Conservation (phyloP, 768 basidiomycete genomes). For the Lactifluus rugatus region DNA sequence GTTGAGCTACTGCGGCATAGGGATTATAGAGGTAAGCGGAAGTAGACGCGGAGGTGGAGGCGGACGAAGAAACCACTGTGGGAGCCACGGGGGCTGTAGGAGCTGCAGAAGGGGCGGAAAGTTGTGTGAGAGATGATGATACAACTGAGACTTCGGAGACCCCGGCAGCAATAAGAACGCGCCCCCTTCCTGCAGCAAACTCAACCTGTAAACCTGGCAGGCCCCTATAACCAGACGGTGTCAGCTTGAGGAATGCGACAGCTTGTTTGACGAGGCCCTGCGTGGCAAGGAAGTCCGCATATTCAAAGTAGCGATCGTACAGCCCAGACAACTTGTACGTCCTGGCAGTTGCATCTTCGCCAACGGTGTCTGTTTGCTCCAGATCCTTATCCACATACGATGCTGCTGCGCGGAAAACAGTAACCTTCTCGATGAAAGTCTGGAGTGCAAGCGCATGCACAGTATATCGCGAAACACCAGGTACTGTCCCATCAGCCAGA, state of each 20-base stretch:
- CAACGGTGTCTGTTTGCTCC: slow-evolving; percentile 26
- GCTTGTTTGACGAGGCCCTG: slow-evolving; percentile 88
- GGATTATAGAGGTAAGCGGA: slow-evolving; percentile 7
- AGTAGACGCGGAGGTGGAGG: background rate
- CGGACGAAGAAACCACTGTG: slow-evolving; percentile 16
- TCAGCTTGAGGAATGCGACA: slow-evolving; percentile 65
- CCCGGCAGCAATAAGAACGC: slow-evolving; percentile 35
- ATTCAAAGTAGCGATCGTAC: slow-evolving; percentile 93
- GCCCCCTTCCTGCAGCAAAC: slow-evolving; percentile 36
- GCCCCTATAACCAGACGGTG: slow-evolving; percentile 70
- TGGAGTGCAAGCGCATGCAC: slow-evolving; percentile 82
- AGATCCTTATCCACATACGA: slow-evolving; percentile 72
- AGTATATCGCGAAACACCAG: slow-evolving; percentile 53
- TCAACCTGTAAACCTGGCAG: slow-evolving; percentile 33
- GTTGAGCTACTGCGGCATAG: slow-evolving; percentile 21
- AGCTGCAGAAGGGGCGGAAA: slow-evolving; percentile 14
- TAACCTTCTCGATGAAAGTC: slow-evolving; percentile 92
- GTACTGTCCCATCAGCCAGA: slow-evolving; percentile 31
- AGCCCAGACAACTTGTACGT: slow-evolving; percentile 75
- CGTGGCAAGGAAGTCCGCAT: slow-evolving; percentile 81
- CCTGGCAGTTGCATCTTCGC: slow-evolving; percentile 38
- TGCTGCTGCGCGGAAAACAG: slow-evolving; percentile 85
- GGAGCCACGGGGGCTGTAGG: slow-evolving; percentile 20
- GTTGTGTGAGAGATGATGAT: slow-evolving; percentile 19
- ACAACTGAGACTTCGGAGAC: slow-evolving; percentile 23